Percentiles rank a stretch among this genome's conserved stretches.
These are phyloP conservation scores for Aspergillus texensis DNA, from an alignment of 2,329 filamentous ascomycete genomes.

Conservation along the genomic window DNA sequence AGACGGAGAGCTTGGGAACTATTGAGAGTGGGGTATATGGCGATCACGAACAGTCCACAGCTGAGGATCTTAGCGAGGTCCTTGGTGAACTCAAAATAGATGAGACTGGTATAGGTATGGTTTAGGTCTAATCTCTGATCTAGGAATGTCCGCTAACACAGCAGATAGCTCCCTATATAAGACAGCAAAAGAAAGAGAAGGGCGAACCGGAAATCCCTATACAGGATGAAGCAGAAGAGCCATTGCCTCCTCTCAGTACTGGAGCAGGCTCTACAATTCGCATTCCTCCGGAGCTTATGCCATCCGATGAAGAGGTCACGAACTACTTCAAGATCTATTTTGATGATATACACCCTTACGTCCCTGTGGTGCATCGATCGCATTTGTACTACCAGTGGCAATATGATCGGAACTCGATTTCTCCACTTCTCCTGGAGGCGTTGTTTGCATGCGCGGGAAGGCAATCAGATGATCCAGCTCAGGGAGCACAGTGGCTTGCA, in stretches of 20 bases:
- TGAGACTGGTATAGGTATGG: slow-evolving; percentile 78
- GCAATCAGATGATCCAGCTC: slow-evolving; percentile 77
- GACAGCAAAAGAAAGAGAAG: slow-evolving; percentile 58
- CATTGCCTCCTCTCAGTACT: slow-evolving; percentile 68
- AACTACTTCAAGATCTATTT: slow-evolving; percentile 93
- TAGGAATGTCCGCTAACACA: slow-evolving; percentile 9
- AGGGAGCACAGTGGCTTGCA: slow-evolving; percentile 90
- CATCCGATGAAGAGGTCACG: slow-evolving; percentile 76
- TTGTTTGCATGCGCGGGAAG: slow-evolving; percentile 88
- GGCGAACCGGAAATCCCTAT: slow-evolving; percentile 57
- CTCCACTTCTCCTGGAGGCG: slow-evolving; percentile 83
- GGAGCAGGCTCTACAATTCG: slow-evolving; percentile 76
- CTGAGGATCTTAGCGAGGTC: slow-evolving; percentile 75
- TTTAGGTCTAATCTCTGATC: neutral
- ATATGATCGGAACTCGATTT: slow-evolving; percentile 78
- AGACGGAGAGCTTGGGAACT: slow-evolving; percentile 30
- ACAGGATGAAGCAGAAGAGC: slow-evolving; percentile 71
- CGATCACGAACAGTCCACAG: slow-evolving; percentile 65
- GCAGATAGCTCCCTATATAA: slow-evolving; percentile 76
- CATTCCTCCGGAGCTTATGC: slow-evolving; percentile 93
- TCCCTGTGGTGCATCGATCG: slow-evolving; percentile 81
- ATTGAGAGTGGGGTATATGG: slow-evolving; percentile 55
- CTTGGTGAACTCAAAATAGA: slow-evolving; percentile 86
- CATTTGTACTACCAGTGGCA: slow-evolving; percentile 91
- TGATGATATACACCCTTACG: slow-evolving; percentile 85